phyloP scores from a whole-genome alignment of 2,329 filamentous ascomycete genomes.

The Hymenoscyphus linearis region DNA sequence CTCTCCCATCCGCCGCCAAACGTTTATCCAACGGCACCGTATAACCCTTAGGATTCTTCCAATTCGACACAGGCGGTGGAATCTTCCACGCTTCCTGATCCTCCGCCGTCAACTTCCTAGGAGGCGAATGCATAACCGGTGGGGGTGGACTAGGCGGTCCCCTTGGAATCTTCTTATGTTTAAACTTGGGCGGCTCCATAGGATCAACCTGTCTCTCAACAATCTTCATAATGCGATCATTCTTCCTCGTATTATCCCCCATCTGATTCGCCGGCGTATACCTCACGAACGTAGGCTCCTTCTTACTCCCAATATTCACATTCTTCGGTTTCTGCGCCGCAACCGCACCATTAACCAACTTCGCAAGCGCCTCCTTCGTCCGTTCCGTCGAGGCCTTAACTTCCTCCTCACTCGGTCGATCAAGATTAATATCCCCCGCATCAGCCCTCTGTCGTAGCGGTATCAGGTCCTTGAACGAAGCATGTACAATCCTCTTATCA shows the following conservation, averaged over 20 bases:
- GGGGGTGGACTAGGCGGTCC: conserved; percentile 89
- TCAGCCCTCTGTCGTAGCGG: conserved; percentile 89
- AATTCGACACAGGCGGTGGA: conserved; percentile 86
- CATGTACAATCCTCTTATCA: conserved; percentile 80
- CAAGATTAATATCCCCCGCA: conserved; percentile 83
- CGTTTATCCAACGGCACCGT: conserved; percentile 95
- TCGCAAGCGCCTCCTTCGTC: conserved; percentile 80
- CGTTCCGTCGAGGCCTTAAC: conserved; percentile 79
- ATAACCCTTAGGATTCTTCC: conserved; percentile 99
- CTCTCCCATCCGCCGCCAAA: conserved; percentile 85
- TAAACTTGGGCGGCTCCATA: conserved; percentile 96
- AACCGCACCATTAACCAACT: conserved; percentile 77
- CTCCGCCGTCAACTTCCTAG: conserved; percentile 89
- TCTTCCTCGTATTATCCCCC: conserved; percentile 79
- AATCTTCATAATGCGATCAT: conserved; percentile 97
- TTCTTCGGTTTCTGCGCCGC: conserved; percentile 95
- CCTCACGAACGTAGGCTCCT: conserved; percentile 87
- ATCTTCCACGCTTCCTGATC: conserved; percentile 97
- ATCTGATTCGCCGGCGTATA: conserved; percentile 97
- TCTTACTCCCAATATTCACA: conserved; percentile 72
- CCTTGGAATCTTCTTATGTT: conserved; percentile 95
- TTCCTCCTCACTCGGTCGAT: conserved; percentile 77
- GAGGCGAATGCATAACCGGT: conserved; percentile 91
- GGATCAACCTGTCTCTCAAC: conserved; percentile 90
- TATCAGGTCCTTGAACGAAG: conserved; percentile 95